Conservation (phyloP, 176 grass and related monocot species). For the Juncus effusus region DNA sequence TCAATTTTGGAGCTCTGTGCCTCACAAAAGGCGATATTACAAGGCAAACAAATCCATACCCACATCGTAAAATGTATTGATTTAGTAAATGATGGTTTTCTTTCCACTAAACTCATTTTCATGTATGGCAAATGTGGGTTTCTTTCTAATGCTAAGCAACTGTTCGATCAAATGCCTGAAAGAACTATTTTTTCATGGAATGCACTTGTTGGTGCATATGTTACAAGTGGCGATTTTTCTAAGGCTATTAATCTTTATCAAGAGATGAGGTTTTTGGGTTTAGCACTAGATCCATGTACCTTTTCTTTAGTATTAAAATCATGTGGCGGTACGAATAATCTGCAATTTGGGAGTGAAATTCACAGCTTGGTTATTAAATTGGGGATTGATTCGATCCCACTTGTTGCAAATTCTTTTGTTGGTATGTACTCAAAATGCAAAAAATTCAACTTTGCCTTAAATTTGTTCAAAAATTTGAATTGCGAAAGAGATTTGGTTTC, state of each 20-base stretch:
- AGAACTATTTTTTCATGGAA: constrained; percentile 87
- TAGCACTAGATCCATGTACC: constrained; percentile 65
- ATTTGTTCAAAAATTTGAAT: constrained; percentile 51
- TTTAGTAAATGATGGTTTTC: constrained; percentile 37
- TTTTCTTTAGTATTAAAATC: constrained; percentile 72
- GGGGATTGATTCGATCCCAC: constrained; percentile 42
- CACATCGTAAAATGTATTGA: constrained; percentile 38
- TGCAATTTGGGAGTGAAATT: constrained; percentile 41
- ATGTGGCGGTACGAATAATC: constrained; percentile 36
- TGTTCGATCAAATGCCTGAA: constrained; percentile 68
- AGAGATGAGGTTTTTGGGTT: constrained; percentile 35
- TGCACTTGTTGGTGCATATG: constrained; percentile 71
- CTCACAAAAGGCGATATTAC: constrained; percentile 30
- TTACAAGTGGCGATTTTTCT: constrained; percentile 24
- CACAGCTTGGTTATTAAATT: constrained; percentile 54
- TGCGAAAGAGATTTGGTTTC: constrained; percentile 52
- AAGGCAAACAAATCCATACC: constrained; percentile 65
- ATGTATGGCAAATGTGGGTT: constrained; percentile 78
- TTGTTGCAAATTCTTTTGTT: constrained; percentile 74
- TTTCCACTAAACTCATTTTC: constrained; percentile 72
- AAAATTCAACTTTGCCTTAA: constrained; percentile 48
- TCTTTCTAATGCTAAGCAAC: constrained; percentile 37
- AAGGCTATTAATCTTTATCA: constrained; percentile 40
- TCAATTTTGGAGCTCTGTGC: constrained; percentile 67
- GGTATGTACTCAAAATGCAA: constrained; percentile 81